A percentile compares a stretch with the other conserved stretches of the same genome.
These are phyloP conservation scores for Ganoderma multipileum DNA, from an alignment of 1,284 basidiomycete genomes.

Conservation along the genomic window DNA sequence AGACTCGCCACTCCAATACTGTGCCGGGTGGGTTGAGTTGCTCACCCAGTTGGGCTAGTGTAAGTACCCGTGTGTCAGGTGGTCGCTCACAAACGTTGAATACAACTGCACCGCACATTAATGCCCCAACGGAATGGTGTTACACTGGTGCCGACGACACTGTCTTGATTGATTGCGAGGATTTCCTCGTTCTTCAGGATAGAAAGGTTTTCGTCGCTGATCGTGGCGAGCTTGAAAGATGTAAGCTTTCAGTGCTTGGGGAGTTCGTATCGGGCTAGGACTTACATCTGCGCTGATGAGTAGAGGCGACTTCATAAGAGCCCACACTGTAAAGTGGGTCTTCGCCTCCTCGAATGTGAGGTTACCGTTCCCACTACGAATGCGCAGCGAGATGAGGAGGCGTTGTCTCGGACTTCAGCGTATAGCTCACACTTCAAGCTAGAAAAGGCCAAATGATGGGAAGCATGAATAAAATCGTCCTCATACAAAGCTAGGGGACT, in stretches of 20 bases:
- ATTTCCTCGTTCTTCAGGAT: constrained; percentile 70
- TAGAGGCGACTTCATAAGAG: constrained; percentile 66
- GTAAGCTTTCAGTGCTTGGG: neutral
- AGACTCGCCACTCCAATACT: constrained; percentile 59
- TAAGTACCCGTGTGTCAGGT: neutral
- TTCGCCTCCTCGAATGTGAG: constrained; percentile 66
- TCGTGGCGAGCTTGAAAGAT: constrained; percentile 52
- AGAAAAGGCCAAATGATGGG: neutral
- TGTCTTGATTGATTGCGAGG: constrained; percentile 74
- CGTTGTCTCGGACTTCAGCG: neutral
- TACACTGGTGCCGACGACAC: constrained; percentile 63
- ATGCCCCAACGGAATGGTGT: constrained; percentile 74
- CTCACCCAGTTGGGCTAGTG: constrained; percentile 54
- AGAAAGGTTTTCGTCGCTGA: constrained; percentile 54
- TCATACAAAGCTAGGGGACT: constrained; percentile 21
- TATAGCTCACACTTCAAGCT: constrained; percentile 58
- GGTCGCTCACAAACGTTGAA: neutral
- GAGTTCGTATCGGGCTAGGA: neutral
- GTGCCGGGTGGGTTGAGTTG: constrained; percentile 53
- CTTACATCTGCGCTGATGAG: constrained; percentile 52
- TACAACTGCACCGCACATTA: constrained; percentile 46
- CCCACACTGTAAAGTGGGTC: constrained; percentile 71
- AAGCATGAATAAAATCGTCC: neutral
- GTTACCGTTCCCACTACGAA: constrained; percentile 57
- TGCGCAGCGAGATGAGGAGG: neutral